These are phyloP conservation scores for Colletotrichum liriopes DNA, from an alignment of 2,329 filamentous ascomycete genomes.

Conservation along the genomic window DNA sequence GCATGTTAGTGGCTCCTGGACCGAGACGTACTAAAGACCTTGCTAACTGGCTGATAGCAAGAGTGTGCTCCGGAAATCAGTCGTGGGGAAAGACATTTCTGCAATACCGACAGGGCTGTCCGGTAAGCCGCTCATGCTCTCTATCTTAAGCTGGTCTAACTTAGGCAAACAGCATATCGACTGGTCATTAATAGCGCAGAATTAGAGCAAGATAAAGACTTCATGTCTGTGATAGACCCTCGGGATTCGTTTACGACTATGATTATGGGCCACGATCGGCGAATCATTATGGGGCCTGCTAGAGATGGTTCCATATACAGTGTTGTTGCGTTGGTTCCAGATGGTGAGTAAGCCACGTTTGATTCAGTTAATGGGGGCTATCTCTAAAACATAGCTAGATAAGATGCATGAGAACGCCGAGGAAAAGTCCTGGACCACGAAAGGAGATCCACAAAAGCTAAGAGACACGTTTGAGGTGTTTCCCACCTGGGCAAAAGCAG, in stretches of 20 bases:
- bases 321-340: conserved; percentile 61
- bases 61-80: conserved; percentile 39
- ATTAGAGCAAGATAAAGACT: conserved; percentile 34
- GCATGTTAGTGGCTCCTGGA: conserved; percentile 46
- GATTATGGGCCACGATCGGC: conserved; percentile 59
- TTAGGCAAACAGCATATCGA: conserved; percentile 50
- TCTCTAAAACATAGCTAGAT: conserved; percentile 41
- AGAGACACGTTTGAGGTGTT: conserved; percentile 59
- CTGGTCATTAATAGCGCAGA: conserved; percentile 48
- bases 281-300: conserved; percentile 63
- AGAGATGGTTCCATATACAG: conserved; percentile 58
- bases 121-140: not conserved
- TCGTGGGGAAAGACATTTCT: conserved; percentile 43
- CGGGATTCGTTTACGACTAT: conserved; percentile 59
- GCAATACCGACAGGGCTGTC: conserved; percentile 54
- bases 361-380: not conserved
- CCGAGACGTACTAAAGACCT: not conserved
- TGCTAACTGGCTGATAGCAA: not conserved
- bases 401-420: conserved; percentile 55
- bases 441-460: conserved; percentile 54
- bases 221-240: conserved; percentile 52
- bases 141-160: not conserved
- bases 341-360: conserved; percentile 42
- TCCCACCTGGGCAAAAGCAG: conserved; percentile 55
- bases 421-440: conserved; percentile 57